phyloP scores from a whole-genome alignment of 352 stramenopile species.

The Phytophthora parvispora region DNA sequence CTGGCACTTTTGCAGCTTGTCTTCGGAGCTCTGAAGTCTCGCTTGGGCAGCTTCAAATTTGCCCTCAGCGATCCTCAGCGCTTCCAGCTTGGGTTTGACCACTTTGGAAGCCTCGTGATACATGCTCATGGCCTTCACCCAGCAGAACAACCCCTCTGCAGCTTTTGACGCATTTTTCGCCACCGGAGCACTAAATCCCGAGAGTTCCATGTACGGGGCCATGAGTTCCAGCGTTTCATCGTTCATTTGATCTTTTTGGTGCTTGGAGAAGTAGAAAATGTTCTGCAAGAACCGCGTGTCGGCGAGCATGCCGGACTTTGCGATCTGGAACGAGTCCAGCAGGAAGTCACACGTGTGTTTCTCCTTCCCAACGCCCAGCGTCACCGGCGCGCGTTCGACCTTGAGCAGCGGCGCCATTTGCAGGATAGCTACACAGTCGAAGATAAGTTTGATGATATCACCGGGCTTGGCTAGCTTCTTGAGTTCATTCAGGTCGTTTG shows the following conservation, averaged over 20 bases:
- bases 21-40: conserved; percentile 74
- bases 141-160: conserved; percentile 92
- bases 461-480: conserved; percentile 93
- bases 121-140: conserved; percentile 92
- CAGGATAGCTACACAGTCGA: conserved; percentile 92
- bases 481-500: conserved; percentile 93
- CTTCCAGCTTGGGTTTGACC: conserved; percentile 95
- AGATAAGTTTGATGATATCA: conserved; percentile 95
- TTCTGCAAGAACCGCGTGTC: conserved; percentile 91
- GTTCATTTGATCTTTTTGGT: conserved; percentile 95
- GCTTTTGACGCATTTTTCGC: conserved; percentile 93
- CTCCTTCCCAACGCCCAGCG: conserved; percentile 86
- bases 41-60: conserved; percentile 88
- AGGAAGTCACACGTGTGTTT: conserved; percentile 90
- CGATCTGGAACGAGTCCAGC: conserved; percentile 88
- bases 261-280: conserved; percentile 93
- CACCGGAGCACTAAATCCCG: conserved; percentile 81
- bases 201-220: conserved; percentile 90
- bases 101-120: conserved; percentile 95
- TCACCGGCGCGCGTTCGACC: conserved; percentile 67
- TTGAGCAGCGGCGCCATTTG: conserved; percentile 89
- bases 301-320: conserved; percentile 87
- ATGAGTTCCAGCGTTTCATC: conserved; percentile 96
- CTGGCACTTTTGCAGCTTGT: conserved; percentile 79
- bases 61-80: conserved; percentile 89